phyloP scores from a whole-genome alignment of 805 yeast species.

The Tetrapisispora phaffii region DNA sequence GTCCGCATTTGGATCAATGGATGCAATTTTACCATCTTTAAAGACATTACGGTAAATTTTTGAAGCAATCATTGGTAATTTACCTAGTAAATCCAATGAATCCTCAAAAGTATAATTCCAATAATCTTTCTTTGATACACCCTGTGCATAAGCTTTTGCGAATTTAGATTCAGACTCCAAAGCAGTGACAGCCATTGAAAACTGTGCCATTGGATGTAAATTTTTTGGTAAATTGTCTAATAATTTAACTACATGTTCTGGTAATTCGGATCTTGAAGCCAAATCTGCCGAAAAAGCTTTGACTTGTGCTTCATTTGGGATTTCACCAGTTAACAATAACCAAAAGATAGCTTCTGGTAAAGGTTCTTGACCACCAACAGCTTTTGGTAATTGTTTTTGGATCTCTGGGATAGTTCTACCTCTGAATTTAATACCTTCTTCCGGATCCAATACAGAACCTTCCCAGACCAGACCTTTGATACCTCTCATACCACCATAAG shows the following conservation, averaged over 20 bases:
- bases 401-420: conserved; percentile 76
- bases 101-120: conserved; percentile 81
- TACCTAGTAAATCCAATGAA: conserved; percentile 69
- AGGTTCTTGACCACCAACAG: conserved; percentile 46
- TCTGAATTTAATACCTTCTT: conserved; percentile 80
- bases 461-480: conserved; percentile 81
- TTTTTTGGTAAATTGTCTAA: conserved; percentile 65
- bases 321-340: conserved; percentile 75
- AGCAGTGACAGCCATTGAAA: conserved; percentile 73
- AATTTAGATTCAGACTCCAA: conserved; percentile 74
- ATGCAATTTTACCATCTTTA: conserved; percentile 64
- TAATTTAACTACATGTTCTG: conserved; percentile 65
- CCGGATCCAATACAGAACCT: conserved; percentile 76
- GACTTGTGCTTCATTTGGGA: conserved; percentile 64
- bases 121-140: conserved; percentile 74
- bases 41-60: conserved; percentile 76
- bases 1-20: conserved; percentile 45
- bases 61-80: conserved; percentile 72
- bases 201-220: conserved; percentile 86
- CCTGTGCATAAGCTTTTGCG: conserved; percentile 76
- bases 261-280: conserved; percentile 68
- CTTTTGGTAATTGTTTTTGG: conserved; percentile 65
- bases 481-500: conserved; percentile 89
- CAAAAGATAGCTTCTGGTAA: conserved; percentile 77
- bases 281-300: conserved; percentile 64